Conservation (phyloP, 805 yeast species). For the Limtongia smithiae region DNA sequence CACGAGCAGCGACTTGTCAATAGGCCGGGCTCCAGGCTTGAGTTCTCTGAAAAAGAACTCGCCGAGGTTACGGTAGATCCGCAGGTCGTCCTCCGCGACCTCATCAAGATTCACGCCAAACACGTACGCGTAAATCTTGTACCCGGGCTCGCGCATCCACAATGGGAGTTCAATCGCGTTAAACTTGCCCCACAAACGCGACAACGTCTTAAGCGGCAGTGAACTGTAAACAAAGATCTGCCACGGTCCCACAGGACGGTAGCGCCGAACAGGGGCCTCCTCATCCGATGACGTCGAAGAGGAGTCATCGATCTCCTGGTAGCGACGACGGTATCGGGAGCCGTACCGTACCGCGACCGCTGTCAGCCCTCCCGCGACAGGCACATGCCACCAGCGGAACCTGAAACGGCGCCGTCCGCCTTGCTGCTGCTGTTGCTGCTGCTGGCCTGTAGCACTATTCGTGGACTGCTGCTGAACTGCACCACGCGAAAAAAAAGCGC, state of each 20-base stretch:
- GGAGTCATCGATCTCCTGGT: neutral
- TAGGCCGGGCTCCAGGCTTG: constrained; percentile 73
- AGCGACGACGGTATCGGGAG: constrained; percentile 11
- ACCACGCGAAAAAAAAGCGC: constrained; percentile 11
- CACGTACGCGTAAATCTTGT: constrained; percentile 64
- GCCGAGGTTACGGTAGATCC: constrained; percentile 70
- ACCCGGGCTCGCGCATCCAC: constrained; percentile 84
- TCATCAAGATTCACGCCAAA: constrained; percentile 91
- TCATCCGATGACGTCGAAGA: neutral
- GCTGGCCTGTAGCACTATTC: too few species aligned
- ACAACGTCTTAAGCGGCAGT: constrained; percentile 83
- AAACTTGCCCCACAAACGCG: constrained; percentile 92
- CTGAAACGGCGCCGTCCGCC: constrained; percentile 15
- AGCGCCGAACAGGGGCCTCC: constrained; percentile 19
- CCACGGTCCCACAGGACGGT: constrained; percentile 77
- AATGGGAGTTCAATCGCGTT: constrained; percentile 79
- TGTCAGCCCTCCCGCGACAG: constrained; percentile 26
- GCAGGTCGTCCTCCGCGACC: constrained; percentile 76
- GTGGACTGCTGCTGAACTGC: neutral
- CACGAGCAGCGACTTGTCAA: constrained; percentile 62
- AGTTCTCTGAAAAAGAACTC: constrained; percentile 88
- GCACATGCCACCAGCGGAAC: constrained; percentile 29
- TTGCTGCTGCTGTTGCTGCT: constrained; percentile 11
- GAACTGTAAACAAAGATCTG: constrained; percentile 83
- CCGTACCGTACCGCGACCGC: constrained; percentile 21